Conservation (phyloP, 169 alveolate species). For the Cystoisospora suis region DNA sequence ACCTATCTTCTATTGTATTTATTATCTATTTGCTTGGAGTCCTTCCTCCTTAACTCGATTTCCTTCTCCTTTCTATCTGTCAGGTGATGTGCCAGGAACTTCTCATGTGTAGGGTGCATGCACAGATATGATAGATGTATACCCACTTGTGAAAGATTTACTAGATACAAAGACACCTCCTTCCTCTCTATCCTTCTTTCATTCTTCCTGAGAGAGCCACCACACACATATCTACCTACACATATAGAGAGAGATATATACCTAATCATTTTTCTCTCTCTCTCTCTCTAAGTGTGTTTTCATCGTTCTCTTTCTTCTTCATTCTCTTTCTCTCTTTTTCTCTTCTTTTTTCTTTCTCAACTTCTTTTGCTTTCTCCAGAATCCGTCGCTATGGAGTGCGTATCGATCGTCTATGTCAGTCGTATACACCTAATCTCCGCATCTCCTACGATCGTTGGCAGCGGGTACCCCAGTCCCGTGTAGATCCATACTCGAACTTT, state of each 20-base stretch:
- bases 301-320: neutral
- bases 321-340: neutral
- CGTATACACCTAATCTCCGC: neutral
- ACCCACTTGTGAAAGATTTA: too few species aligned
- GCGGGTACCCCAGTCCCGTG: neutral
- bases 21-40: too few species aligned
- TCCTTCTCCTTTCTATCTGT: too few species aligned
- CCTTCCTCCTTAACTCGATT: too few species aligned
- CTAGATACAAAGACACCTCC: too few species aligned
- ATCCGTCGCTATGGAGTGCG: neutral
- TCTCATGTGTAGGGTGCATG: too few species aligned
- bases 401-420: neutral
- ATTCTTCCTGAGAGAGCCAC: too few species aligned
- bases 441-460: slow-evolving; percentile 19
- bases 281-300: neutral
- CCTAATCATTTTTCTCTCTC: neutral
- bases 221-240: too few species aligned
- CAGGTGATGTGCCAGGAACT: too few species aligned
- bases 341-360: neutral
- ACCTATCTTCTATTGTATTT: too few species aligned
- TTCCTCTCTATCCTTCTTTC: too few species aligned
- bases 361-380: neutral
- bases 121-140: too few species aligned
- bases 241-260: neutral
- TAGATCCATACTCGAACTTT: slow-evolving; percentile 21